These are phyloP conservation scores for Epichloe coenophiala DNA, from an alignment of 2,329 filamentous ascomycete genomes.

Conservation along the genomic window DNA sequence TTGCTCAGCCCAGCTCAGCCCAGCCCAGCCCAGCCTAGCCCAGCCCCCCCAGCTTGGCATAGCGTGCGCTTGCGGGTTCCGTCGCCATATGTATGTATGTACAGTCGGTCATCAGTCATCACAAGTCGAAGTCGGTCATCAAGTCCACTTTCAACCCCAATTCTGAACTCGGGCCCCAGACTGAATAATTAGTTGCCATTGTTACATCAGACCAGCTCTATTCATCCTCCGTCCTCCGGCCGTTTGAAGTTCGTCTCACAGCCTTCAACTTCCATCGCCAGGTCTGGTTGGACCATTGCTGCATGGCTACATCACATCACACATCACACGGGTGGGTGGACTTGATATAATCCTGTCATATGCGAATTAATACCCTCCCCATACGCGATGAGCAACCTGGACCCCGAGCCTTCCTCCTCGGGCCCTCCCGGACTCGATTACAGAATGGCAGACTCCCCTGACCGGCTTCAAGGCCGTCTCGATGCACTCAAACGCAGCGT, in stretches of 20 bases:
- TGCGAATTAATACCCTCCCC: neutral
- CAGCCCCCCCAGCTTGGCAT: too few relatives aligned
- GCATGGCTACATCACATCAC: neutral
- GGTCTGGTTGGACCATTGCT: neutral
- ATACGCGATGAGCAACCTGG: neutral
- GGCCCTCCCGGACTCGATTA: neutral
- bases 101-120: too few relatives aligned
- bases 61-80: too few relatives aligned
- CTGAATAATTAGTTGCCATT: neutral
- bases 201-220: neutral
- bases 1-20: too few relatives aligned
- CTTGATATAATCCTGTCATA: too few relatives aligned
- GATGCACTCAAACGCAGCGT: constrained; percentile 6
- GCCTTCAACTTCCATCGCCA: neutral
- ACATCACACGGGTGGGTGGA: too few relatives aligned
- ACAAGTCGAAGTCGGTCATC: too few relatives aligned
- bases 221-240: neutral
- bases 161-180: neutral
- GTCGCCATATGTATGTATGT: too few relatives aligned
- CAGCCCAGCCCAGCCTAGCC: too few relatives aligned
- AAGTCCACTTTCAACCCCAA: neutral
- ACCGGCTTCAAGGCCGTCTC: constrained; percentile 1
- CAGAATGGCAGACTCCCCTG: neutral
- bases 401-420: neutral
- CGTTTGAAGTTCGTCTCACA: neutral